Evolutionary conservation across 495 filamentous ascomycete genomes (phyloP).

Genomic region (Podospora pseudopauciseta): DNA sequence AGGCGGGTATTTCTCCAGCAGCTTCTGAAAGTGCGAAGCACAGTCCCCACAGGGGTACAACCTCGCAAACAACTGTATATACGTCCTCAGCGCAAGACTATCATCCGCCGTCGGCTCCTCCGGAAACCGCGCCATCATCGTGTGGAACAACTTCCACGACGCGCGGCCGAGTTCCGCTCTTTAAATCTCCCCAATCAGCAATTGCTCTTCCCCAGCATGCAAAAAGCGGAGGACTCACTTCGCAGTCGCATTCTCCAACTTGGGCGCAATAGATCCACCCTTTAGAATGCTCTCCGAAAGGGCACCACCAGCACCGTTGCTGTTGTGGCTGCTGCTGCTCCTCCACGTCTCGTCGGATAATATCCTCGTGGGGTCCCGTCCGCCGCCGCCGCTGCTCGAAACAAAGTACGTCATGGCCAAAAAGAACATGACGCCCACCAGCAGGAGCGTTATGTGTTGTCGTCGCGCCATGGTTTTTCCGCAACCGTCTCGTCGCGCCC

Average conservation of each 20-base stretch:
- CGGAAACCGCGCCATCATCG: conserved; percentile 90
- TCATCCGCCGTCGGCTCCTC: conserved; percentile 80
- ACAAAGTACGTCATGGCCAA: conserved; percentile 40
- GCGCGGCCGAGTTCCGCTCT: conserved; percentile 86
- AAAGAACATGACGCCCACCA: conserved; percentile 35
- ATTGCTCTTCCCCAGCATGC: too few species aligned
- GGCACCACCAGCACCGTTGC: conserved; percentile 20
- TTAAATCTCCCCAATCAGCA: neutral
- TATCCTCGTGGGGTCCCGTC: conserved; percentile 3
- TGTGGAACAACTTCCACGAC: conserved; percentile 92
- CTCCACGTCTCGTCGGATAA: neutral
- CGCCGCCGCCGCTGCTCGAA: conserved; percentile 15
- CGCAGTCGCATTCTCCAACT: conserved; percentile 85
- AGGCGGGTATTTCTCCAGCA: conserved; percentile 81
- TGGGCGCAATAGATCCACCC: conserved; percentile 80
- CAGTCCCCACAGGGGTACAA: conserved; percentile 97
- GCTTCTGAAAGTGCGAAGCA: conserved; percentile 80
- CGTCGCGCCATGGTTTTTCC: conserved; percentile 39
- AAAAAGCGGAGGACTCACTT: conserved; percentile 52
- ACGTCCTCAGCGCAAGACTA: conserved; percentile 75
- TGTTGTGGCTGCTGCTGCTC: neutral
- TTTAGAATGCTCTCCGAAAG: conserved; percentile 49
- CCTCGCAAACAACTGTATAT: conserved; percentile 84
- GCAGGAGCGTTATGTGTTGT: conserved; percentile 40
- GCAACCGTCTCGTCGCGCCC: too few species aligned